phyloP scores from a whole-genome alignment of 169 alveolate species.

The Blepharisma undulans region DNA sequence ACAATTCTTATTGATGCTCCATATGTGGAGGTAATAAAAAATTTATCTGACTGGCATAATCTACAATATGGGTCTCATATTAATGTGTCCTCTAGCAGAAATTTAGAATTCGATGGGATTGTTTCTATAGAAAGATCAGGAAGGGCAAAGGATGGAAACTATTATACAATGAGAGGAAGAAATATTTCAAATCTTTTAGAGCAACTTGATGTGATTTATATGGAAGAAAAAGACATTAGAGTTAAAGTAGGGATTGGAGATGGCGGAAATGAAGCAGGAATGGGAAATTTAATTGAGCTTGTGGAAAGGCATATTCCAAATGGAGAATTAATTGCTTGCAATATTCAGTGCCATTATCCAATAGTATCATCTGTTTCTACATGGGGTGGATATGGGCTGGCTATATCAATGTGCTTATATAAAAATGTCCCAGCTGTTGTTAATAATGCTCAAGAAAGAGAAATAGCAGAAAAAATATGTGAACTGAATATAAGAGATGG shows the following conservation, averaged over 20 bases:
- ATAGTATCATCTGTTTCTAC: slow-evolving; percentile 38
- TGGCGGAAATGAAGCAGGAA: slow-evolving; percentile 63
- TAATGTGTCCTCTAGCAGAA: neutral
- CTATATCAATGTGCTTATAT: neutral
- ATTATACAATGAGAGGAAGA: slow-evolving; percentile 45
- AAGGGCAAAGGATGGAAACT: slow-evolving; percentile 19
- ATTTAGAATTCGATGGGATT: slow-evolving; percentile 16
- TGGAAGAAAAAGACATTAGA: neutral
- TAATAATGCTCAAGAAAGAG: slow-evolving; percentile 23
- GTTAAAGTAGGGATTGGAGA: slow-evolving; percentile 53
- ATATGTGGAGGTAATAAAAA: neutral
- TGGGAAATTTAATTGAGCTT: slow-evolving; percentile 37
- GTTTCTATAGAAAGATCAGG: slow-evolving; percentile 54
- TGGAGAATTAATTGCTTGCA: slow-evolving; percentile 48
- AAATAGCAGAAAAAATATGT: slow-evolving; percentile 13
- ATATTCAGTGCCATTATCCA: slow-evolving; percentile 28
- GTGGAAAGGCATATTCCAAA: slow-evolving; percentile 29
- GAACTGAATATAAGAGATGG: slow-evolving; percentile 49
- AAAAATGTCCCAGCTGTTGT: neutral
- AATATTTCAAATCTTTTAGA: slow-evolving; percentile 23
- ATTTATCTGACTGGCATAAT: neutral
- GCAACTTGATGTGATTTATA: neutral
- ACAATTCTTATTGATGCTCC: slow-evolving; percentile 40
- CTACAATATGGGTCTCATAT: neutral
- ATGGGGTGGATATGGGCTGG: slow-evolving; percentile 58